Conservation (phyloP, 2,329 filamentous ascomycete genomes). For the Penicillium digitatum region DNA sequence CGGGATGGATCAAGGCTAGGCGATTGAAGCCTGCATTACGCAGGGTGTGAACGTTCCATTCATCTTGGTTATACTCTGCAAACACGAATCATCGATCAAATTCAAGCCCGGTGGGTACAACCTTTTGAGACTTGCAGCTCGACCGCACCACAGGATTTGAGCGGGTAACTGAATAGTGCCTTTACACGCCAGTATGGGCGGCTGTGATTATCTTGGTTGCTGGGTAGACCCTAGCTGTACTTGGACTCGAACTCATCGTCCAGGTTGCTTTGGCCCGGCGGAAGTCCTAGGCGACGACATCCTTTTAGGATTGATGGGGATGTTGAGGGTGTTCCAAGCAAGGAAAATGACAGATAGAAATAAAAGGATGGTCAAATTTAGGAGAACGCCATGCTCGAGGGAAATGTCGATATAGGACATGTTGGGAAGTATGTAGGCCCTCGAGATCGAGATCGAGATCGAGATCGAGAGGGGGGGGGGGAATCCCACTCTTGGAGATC, state of each 20-base stretch:
- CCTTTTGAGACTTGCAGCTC: constrained; percentile 63
- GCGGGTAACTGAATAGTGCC: constrained; percentile 73
- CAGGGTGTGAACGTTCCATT: constrained; percentile 41
- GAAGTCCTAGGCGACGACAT: constrained; percentile 52
- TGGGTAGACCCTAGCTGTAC: constrained; percentile 42
- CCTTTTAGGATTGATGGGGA: constrained; percentile 38
- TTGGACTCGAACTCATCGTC: constrained; percentile 54
- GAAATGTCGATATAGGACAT: neutral
- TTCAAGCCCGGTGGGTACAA: constrained; percentile 66
- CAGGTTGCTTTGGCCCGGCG: constrained; percentile 49
- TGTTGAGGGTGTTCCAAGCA: constrained; percentile 2
- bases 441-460: neutral
- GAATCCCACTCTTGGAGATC: neutral
- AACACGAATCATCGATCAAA: constrained; percentile 82
- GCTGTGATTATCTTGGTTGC: constrained; percentile 30
- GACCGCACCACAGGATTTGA: constrained; percentile 77
- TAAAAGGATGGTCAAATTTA: constrained; percentile 1
- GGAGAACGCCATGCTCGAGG: neutral
- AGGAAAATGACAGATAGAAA: constrained; percentile 6
- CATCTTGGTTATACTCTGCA: constrained; percentile 55
- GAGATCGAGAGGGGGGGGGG: neutral
- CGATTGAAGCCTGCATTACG: constrained; percentile 51
- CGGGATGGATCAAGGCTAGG: constrained; percentile 64
- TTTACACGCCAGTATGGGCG: constrained; percentile 52
- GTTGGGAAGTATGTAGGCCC: neutral